A percentile compares a stretch with the other conserved stretches of the same genome.
Conservation (phyloP, 768 basidiomycete species). For the Neoboletus subvelutipes region DNA sequence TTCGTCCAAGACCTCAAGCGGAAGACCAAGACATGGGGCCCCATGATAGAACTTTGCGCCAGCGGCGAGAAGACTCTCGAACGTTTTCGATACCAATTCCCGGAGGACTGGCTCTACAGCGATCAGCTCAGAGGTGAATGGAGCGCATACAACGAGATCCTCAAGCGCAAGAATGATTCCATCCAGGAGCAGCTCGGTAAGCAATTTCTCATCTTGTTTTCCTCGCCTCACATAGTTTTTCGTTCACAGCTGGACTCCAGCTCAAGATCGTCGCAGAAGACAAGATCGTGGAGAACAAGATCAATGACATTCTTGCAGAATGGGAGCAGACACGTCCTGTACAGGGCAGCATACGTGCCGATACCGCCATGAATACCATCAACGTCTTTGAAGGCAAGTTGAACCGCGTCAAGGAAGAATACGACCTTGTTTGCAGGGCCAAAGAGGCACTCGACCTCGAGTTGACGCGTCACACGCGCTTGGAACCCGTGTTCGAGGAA, state of each 20-base stretch:
- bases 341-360: conserved; percentile 94
- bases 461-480: conserved; percentile 81
- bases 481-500: conserved; percentile 95
- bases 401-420: conserved; percentile 87
- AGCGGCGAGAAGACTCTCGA: conserved; percentile 97
- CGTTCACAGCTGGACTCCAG: conserved; percentile 80
- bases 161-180: conserved; percentile 96
- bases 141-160: conserved; percentile 97
- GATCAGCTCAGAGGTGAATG: conserved; percentile 98
- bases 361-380: conserved; percentile 94
- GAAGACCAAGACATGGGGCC: conserved; percentile 94
- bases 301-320: conserved; percentile 84
- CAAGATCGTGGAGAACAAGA: conserved; percentile 96
- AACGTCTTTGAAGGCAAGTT: conserved; percentile 93
- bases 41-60: conserved; percentile 92
- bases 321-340: conserved; percentile 98
- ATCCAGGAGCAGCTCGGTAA: conserved; percentile 97
- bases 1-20: conserved; percentile 99
- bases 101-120: conserved; percentile 96
- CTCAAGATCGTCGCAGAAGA: conserved; percentile 99
- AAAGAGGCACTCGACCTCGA: conserved; percentile 97
- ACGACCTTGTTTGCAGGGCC: conserved; percentile 91
- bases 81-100: conserved; percentile 95
- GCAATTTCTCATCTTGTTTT: conserved; percentile 22
- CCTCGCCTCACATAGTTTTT: conserved; percentile 4